Evolutionary conservation across 164 flowering plant species (phyloP).

Genomic region (Macadamia tetraphylla): DNA sequence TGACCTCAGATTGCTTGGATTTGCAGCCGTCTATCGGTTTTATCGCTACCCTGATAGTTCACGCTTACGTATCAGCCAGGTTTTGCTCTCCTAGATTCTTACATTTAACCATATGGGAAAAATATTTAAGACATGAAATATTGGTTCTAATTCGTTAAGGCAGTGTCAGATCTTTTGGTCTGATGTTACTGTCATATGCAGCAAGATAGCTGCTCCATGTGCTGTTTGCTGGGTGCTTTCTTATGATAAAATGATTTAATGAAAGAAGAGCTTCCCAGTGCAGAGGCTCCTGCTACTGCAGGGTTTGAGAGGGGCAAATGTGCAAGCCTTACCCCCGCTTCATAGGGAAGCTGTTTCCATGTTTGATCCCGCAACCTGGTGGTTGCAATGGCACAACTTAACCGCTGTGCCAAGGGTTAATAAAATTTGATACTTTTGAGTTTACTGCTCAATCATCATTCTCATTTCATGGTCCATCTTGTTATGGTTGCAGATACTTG

Average conservation of each 20-base stretch:
- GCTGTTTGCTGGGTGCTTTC: too few species aligned
- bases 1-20: conserved; percentile 52
- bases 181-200: background rate
- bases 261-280: too few species aligned
- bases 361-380: too few species aligned
- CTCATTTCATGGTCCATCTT: background rate
- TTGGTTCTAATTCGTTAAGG: background rate
- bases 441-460: background rate
- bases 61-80: conserved; percentile 90
- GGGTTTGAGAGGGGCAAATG: too few species aligned
- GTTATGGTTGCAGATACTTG: conserved; percentile 59
- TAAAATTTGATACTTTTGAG: too few species aligned
- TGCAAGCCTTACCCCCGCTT: too few species aligned
- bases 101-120: background rate
- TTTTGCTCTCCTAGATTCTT: conserved; percentile 14
- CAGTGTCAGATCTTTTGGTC: background rate
- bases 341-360: too few species aligned
- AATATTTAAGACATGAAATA: background rate
- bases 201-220: background rate
- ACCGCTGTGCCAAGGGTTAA: too few species aligned
- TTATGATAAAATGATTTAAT: too few species aligned
- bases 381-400: too few species aligned
- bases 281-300: too few species aligned
- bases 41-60: conserved; percentile 68
- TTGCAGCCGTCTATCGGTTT: conserved; percentile 74